These are phyloP conservation scores for Coemansia sp. DNA, from an alignment of 192 early-diverging fungal genomes.

Conservation along the genomic window DNA sequence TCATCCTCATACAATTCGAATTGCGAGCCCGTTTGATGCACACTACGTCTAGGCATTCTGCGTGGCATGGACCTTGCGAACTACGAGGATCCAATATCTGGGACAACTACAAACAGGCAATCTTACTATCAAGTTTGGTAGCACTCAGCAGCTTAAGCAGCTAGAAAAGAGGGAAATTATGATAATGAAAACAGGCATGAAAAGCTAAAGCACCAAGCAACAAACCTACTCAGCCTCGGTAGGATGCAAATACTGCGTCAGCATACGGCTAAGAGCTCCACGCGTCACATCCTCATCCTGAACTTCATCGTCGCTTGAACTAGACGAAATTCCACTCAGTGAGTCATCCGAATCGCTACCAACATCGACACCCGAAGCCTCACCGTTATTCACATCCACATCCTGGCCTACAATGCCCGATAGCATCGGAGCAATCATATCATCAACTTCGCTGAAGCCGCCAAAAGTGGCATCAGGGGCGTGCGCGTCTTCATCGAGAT, in stretches of 20 bases:
- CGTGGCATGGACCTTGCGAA: too few relatives aligned
- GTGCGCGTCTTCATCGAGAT: background rate
- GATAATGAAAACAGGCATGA: background rate
- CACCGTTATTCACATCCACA: conserved; percentile 4
- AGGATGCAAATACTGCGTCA: conserved; percentile 24
- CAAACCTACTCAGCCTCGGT: background rate
- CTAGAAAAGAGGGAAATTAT: background rate
- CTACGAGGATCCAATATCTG: too few relatives aligned
- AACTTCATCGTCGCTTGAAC: conserved; percentile 43
- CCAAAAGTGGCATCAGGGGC: background rate
- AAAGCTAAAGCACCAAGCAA: background rate
- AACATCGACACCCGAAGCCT: background rate
- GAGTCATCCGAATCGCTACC: conserved; percentile 25
- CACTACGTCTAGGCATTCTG: too few relatives aligned
- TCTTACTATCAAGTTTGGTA: too few relatives aligned
- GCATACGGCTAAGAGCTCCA: conserved; percentile 37
- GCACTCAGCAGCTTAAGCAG: too few relatives aligned
- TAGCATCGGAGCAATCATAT: background rate
- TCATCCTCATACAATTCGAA: too few relatives aligned
- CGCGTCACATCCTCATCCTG: conserved; percentile 47
- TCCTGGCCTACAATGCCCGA: conserved; percentile 3
- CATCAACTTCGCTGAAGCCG: conserved; percentile 8
- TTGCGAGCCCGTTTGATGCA: too few relatives aligned
- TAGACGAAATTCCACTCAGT: conserved; percentile 49
- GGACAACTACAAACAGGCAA: too few relatives aligned